phyloP scores from a whole-genome alignment of 2,329 filamentous ascomycete species.

The Grosmannia serpens region DNA sequence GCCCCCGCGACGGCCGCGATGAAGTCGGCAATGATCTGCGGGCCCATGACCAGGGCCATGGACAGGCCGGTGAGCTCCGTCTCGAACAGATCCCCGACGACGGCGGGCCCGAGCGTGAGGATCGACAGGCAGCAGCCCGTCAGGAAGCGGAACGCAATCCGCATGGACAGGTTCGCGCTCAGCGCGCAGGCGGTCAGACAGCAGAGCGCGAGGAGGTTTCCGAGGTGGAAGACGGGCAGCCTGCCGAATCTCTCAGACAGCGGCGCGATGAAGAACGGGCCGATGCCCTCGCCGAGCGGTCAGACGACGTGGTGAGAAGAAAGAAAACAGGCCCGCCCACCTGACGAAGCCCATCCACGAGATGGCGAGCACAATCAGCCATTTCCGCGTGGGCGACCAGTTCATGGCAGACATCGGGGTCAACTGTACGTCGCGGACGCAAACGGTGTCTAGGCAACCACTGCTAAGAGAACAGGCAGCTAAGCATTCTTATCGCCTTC shows the following conservation, averaged over 20 bases:
- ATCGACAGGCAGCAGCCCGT: slow-evolving; percentile 1
- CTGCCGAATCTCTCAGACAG: neutral
- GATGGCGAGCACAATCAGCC: slow-evolving; percentile 1
- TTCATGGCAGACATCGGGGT: neutral
- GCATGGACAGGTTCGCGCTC: neutral
- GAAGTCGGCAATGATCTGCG: neutral
- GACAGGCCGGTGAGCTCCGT: neutral
- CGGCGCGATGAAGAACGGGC: neutral
- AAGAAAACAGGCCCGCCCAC: neutral
- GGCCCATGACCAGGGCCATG: neutral
- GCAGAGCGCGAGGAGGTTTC: neutral
- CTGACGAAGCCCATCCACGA: neutral
- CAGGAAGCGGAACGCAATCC: slow-evolving; percentile 1
- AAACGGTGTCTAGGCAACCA: neutral
- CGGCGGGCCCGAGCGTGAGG: neutral
- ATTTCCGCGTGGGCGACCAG: neutral
- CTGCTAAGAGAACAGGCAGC: no score
- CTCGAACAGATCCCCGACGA: neutral
- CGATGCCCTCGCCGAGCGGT: neutral
- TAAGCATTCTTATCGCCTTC: no score
- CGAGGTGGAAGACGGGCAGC: neutral
- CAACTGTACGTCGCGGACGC: neutral
- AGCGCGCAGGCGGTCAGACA: neutral
- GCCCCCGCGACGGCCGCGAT: neutral
- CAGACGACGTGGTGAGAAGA: neutral